A percentile compares a stretch with the other conserved stretches of the same genome.
phyloP scores from a whole-genome alignment of 768 basidiomycete species.

The Suillus subalutaceus region DNA sequence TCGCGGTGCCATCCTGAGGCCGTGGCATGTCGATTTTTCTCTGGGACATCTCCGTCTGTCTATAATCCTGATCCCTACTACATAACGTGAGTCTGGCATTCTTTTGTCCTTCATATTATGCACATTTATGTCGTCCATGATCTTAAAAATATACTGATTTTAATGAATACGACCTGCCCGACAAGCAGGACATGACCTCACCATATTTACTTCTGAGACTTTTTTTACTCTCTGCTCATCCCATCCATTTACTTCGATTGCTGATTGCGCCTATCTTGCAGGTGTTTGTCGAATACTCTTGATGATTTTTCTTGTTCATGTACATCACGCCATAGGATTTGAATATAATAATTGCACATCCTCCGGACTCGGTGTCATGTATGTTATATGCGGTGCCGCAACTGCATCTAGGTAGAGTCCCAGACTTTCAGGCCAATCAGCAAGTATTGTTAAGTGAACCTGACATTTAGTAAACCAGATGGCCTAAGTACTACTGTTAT shows the following conservation, averaged over 20 bases:
- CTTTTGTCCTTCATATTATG: neutral
- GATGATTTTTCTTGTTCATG: neutral
- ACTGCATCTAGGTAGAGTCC: no score
- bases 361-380: no score
- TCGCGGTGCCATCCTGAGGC: conserved; percentile 40
- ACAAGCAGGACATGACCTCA: conserved; percentile 23
- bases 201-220: conserved; percentile 15
- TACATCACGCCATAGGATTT: neutral
- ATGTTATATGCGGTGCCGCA: no score
- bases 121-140: conserved; percentile 19
- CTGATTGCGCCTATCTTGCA: neutral
- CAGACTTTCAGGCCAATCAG: neutral
- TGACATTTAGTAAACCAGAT: neutral
- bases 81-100: neutral
- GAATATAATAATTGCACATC: neutral
- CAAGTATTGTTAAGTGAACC: neutral
- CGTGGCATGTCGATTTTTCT: conserved; percentile 49
- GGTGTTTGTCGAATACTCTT: neutral
- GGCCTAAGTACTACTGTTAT: no score
- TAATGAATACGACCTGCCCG: conserved; percentile 35
- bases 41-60: conserved; percentile 38
- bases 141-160: conserved; percentile 31
- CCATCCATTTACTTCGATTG: neutral
- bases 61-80: neutral
- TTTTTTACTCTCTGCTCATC: neutral